Conservation (phyloP, 495 filamentous ascomycete genomes). For the Penicillium samsonianum region DNA sequence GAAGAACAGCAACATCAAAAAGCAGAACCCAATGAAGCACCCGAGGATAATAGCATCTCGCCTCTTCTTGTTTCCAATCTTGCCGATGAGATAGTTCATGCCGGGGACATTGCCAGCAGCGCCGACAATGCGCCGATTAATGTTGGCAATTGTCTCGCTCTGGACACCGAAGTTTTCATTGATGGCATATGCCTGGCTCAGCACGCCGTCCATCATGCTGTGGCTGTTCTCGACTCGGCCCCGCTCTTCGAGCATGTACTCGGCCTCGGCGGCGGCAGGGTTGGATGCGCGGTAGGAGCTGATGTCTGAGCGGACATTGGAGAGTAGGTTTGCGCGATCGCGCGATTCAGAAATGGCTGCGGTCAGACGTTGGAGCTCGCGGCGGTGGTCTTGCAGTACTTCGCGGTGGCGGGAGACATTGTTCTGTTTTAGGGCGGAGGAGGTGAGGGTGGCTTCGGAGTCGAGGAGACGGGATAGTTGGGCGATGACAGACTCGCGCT, state of each 20-base stretch:
- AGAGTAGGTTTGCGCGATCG: constrained; percentile 87
- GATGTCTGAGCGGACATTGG: constrained; percentile 89
- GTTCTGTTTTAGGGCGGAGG: constrained; percentile 91
- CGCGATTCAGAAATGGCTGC: constrained; percentile 69
- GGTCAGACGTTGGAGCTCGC: constrained; percentile 74
- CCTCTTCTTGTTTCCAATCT: constrained; percentile 94
- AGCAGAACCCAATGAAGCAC: constrained; percentile 85
- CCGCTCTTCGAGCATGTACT: constrained; percentile 96
- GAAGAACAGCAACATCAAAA: constrained; percentile 83
- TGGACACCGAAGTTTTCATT: constrained; percentile 89
- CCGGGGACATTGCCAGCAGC: constrained; percentile 90
- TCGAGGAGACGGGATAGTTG: constrained; percentile 89
- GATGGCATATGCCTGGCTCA: constrained; percentile 96
- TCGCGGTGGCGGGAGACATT: constrained; percentile 91
- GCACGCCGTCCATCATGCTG: constrained; percentile 81
- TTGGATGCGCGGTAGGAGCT: constrained; percentile 80
- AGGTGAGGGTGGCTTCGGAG: constrained; percentile 84
- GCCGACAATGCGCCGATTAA: constrained; percentile 84
- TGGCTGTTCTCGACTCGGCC: constrained; percentile 81
- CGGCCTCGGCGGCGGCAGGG: constrained; percentile 78
- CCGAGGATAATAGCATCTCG: constrained; percentile 94
- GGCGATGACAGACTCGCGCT: constrained; percentile 80
- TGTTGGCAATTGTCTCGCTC: constrained; percentile 78
- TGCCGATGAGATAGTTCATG: constrained; percentile 86
- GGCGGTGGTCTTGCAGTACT: constrained; percentile 82